Evolutionary conservation across 2,329 filamentous ascomycete species (phyloP).

Genomic region (Sporothrix humicola): DNA sequence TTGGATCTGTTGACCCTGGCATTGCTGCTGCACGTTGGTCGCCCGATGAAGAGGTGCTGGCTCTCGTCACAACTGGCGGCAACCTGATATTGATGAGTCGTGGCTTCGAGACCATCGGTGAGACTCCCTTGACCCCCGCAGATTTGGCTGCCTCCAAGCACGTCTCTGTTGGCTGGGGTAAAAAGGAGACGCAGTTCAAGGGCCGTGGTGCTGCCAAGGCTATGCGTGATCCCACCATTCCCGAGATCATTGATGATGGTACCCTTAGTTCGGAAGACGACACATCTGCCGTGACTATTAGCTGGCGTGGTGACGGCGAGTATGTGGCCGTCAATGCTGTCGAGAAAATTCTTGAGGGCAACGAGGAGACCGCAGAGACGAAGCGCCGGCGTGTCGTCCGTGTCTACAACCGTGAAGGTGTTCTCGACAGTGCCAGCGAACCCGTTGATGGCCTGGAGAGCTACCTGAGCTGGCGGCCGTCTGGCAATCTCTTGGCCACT

Average conservation of each 20-base stretch:
- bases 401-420: slow-evolving; percentile 88
- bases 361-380: slow-evolving; percentile 44
- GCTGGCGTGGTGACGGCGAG: slow-evolving; percentile 92
- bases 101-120: slow-evolving; percentile 82
- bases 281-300: slow-evolving; percentile 68
- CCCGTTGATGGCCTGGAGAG: slow-evolving; percentile 91
- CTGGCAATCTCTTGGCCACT: slow-evolving; percentile 87
- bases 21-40: slow-evolving; percentile 92
- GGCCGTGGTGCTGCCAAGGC: slow-evolving; percentile 87
- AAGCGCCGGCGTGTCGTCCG: slow-evolving; percentile 75
- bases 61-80: slow-evolving; percentile 74
- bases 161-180: slow-evolving; percentile 97
- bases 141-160: slow-evolving; percentile 89
- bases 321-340: slow-evolving; percentile 86
- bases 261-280: slow-evolving; percentile 76
- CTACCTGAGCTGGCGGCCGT: slow-evolving; percentile 86
- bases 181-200: slow-evolving; percentile 97
- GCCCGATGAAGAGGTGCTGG: slow-evolving; percentile 88
- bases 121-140: slow-evolving; percentile 72
- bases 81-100: slow-evolving; percentile 92
- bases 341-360: slow-evolving; percentile 50
- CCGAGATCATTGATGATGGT: slow-evolving; percentile 88
- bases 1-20: slow-evolving; percentile 90
- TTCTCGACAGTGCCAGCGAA: slow-evolving; percentile 91
- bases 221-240: slow-evolving; percentile 90